A percentile compares a stretch with the other conserved stretches of the same genome.
phyloP scores from a whole-genome alignment of 306 rosid species.

The Cucurbita pepo region DNA sequence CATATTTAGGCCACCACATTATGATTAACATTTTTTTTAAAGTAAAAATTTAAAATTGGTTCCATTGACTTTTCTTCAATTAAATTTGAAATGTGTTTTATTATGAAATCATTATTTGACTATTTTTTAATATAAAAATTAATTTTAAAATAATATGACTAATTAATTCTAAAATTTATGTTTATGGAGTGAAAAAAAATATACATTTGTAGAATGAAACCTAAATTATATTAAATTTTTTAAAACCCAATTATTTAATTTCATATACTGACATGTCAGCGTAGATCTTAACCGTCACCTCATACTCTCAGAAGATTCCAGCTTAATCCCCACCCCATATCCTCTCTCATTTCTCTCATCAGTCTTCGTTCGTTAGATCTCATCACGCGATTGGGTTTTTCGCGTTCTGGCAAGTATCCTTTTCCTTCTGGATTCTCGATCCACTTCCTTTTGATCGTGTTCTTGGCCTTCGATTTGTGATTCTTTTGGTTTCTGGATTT shows the following conservation, averaged over 20 bases:
- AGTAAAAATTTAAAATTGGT: no score
- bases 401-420: neutral
- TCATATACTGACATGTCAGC: neutral
- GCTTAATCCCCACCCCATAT: neutral
- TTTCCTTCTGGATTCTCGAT: neutral
- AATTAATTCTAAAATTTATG: no score
- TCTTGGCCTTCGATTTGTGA: neutral
- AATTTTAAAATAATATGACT: no score
- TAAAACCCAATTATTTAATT: neutral
- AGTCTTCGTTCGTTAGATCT: neutral
- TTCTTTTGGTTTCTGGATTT: neutral
- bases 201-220: no score
- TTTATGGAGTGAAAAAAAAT: no score
- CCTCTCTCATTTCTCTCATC: neutral
- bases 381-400: neutral
- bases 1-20: no score
- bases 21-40: no score
- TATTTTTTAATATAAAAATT: no score
- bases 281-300: constrained; percentile 7
- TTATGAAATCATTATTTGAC: no score
- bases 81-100: no score
- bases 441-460: neutral
- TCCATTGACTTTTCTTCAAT: no score
- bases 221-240: no score
- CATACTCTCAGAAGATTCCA: neutral